phyloP scores from a whole-genome alignment of 1,284 basidiomycete species.

The Sporisorium reilianum region DNA sequence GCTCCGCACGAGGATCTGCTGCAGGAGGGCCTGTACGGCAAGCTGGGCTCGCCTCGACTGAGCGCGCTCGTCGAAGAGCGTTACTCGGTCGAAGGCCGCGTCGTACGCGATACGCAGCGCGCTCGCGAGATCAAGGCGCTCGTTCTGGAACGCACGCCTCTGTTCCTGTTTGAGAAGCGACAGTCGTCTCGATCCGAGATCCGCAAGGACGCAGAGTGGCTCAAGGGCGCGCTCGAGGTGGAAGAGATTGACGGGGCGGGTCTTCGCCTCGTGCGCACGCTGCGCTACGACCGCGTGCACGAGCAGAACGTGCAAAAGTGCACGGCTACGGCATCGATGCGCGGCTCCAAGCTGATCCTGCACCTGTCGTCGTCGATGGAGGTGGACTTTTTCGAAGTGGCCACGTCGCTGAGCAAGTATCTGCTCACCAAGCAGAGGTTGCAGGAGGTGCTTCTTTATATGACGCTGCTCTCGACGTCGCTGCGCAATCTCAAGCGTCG shows the following conservation, averaged over 20 bases:
- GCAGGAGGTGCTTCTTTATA: slow-evolving; percentile 77
- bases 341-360: slow-evolving; percentile 76
- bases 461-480: slow-evolving; percentile 92
- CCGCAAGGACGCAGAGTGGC: slow-evolving; percentile 78
- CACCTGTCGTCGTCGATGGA: slow-evolving; percentile 81
- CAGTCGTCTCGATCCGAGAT: slow-evolving; percentile 75
- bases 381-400: slow-evolving; percentile 87
- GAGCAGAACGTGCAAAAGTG: slow-evolving; percentile 62
- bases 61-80: slow-evolving; percentile 81
- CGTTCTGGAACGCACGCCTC: slow-evolving; percentile 87
- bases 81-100: slow-evolving; percentile 74
- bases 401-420: slow-evolving; percentile 60
- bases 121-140: slow-evolving; percentile 59
- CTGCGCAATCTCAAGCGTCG: slow-evolving; percentile 84
- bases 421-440: slow-evolving; percentile 63
- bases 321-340: slow-evolving; percentile 58
- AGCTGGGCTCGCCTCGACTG: slow-evolving; percentile 76
- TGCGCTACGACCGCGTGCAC: slow-evolving; percentile 50
- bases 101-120: slow-evolving; percentile 59
- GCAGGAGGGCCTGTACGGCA: slow-evolving; percentile 72
- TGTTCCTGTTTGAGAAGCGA: slow-evolving; percentile 90
- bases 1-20: slow-evolving; percentile 91
- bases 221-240: slow-evolving; percentile 76
- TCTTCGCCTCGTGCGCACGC: slow-evolving; percentile 59
- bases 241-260: slow-evolving; percentile 63